Conservation (phyloP, 257 asterid species). For the Solanum bulbocastanum region DNA sequence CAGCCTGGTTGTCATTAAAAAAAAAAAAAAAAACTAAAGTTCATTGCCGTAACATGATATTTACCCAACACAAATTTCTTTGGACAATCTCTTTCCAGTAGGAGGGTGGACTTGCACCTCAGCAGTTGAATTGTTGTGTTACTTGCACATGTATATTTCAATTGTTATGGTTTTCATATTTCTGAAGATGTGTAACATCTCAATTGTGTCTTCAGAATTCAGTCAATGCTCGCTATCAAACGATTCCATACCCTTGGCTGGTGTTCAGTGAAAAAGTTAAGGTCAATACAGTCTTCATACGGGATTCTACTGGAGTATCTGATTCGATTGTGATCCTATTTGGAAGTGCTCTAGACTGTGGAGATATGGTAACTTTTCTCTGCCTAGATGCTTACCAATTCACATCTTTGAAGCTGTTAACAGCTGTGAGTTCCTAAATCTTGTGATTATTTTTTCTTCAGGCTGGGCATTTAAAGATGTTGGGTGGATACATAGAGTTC, state of each 20-base stretch:
- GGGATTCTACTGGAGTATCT: constrained; percentile 97
- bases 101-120: neutral
- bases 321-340: constrained; percentile 94
- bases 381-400: neutral
- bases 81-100: neutral
- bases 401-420: neutral
- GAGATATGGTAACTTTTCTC: constrained; percentile 48
- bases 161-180: neutral
- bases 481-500: constrained; percentile 80
- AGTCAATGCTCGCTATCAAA: constrained; percentile 95
- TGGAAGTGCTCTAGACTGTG: constrained; percentile 65
- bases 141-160: neutral
- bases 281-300: constrained; percentile 87
- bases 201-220: constrained; percentile 59
- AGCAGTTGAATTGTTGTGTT: neutral
- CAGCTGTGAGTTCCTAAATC: neutral
- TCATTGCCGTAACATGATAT: neutral
- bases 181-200: constrained; percentile 1
- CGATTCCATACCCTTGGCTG: constrained; percentile 91
- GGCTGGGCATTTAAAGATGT: constrained; percentile 86
- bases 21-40: neutral
- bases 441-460: constrained; percentile 16
- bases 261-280: constrained; percentile 96
- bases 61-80: neutral
- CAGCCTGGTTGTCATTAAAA: neutral